Evolutionary conservation across 2,329 filamentous ascomycete species (phyloP), one percentile per base, ranked within the genome.

Genomic region (Fusarium nygamai): DNA sequence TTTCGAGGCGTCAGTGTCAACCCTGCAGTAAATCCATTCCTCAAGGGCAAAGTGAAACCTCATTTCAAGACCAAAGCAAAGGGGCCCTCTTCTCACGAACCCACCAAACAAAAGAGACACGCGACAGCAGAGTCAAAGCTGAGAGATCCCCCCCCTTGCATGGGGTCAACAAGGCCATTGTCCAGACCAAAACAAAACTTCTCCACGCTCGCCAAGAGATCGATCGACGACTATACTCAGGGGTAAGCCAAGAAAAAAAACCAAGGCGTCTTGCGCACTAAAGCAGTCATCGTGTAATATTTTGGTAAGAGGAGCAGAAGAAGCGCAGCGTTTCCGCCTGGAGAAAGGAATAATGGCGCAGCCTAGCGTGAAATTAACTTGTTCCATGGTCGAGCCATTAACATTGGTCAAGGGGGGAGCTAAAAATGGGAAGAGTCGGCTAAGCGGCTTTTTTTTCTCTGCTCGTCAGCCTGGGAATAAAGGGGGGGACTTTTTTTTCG

Each of bases 181-280:
- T 43, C 38, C 50, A 58, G 67, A 27, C 34, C 43, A 47, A 22
- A 47, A 27, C 58, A 54, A 24, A 44, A 38, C 10, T 44, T 24
- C 27, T 50, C 64, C 67, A 67, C 60, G 50, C 51, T 53, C 22
- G 60, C 60, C 51, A 70, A 70, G 59, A 70, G 66, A 70, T 70
- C 66, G 67, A 70, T 70, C 67, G 59, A 48, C 67, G 10, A 24
- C 67, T 60, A 47, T 65, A 43, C 66, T 70, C 67, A 70, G 67
- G 67, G 67, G 67, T 70, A 60, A 60, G 43, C 27, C 54, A 70
- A 70, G 46, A 24, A 64, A 59, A 39, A 60, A 60, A 38, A 38
- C 33, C 47, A 56, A 59, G 41, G 44, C 48, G 50, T 50, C 36
- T 50, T 41, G 38, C 19, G 43, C 33, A 43, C n/a, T 39, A 59